Conservation (phyloP, 2,329 filamentous ascomycete genomes). For the Alternaria gaisen region DNA sequence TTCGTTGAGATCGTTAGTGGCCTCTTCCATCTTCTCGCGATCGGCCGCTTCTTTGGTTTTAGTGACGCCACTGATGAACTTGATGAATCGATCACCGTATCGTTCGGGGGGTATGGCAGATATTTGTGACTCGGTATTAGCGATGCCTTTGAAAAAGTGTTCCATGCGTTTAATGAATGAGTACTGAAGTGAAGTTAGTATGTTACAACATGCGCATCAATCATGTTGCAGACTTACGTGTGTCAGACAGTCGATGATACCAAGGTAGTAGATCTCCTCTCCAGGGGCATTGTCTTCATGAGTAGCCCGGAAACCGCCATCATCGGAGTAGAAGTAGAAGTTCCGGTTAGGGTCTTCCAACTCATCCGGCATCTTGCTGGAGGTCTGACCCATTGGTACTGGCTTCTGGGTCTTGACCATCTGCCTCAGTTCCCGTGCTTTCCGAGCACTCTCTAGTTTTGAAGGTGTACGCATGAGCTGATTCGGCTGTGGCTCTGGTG, state of each 20-base stretch:
- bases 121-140: conserved; percentile 83
- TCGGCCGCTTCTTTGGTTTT: conserved; percentile 87
- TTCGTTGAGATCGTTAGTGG: conserved; percentile 44
- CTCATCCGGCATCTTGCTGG: conserved; percentile 89
- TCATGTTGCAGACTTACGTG: conserved; percentile 70
- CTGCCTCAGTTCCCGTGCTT: conserved; percentile 88
- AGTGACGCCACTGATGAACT: conserved; percentile 89
- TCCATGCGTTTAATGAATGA: conserved; percentile 93
- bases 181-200: conserved; percentile 69
- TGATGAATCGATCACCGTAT: conserved; percentile 93
- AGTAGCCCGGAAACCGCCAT: conserved; percentile 91
- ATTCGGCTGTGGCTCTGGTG: conserved; percentile 62
- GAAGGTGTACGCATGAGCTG: conserved; percentile 89
- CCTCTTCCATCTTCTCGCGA: conserved; percentile 57
- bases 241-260: conserved; percentile 97
- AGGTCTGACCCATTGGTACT: conserved; percentile 86
- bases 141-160: conserved; percentile 95
- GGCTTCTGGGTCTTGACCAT: conserved; percentile 93
- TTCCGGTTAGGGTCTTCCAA: conserved; percentile 71
- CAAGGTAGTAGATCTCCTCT: conserved; percentile 96
- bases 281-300: conserved; percentile 86
- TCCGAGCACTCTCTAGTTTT: conserved; percentile 88
- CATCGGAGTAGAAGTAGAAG: conserved; percentile 90
- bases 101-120: conserved; percentile 89
- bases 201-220: not conserved